Base-by-base conservation (phyloP, 2,329 filamentous ascomycete genomes). In the Fusarium secorum region DNA sequence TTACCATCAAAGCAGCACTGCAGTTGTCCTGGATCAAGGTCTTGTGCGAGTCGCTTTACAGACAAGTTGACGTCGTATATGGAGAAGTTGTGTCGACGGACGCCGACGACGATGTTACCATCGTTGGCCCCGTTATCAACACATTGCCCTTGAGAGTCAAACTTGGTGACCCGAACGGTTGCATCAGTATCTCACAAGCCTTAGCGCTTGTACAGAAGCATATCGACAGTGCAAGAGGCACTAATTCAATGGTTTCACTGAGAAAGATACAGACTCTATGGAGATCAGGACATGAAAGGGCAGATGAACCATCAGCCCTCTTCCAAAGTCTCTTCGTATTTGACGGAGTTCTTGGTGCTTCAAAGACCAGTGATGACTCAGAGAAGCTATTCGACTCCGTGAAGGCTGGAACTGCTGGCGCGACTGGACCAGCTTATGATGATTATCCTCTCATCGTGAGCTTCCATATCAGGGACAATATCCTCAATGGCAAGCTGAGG, bases 241-340 rank as follows among this genome's bases (percentile, higher is more conserved):
- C 13, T 15, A 62, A 63, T 1, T 60, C 61, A 1, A 70, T 70
- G 67, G 67, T 52, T 2, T 70, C 67, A 11, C 15, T 70, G 10
- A 53, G 67, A 17, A 54, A 62, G 42, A 20, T 63, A 4, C 67
- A 70, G 20, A 24, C 66, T 3, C 14, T 52, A 4, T 70, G 66
- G 67, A 60, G 67, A 22, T 70, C 49, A 0, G 9, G 9, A 1
- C 30, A 46, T 6, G 7, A 20, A 3, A 10, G 7, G 7, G 20
- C 9, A 20, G 14, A 42, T 2, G 10, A 33, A 14, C 26, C 61
- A 4, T 13, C 30, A 4, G 39, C 41, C 11, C 51, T 70, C 3
- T 70, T 70, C 42, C 67, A 70, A 15, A 70, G 66, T 5, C 56
- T 70, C 0, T 70, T 70, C 3, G 67, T 70, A 4, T 70, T 67